Percentiles rank a stretch among this genome's conserved stretches.
Evolutionary conservation across 1,139 yeast species (phyloP).

Genomic region (Yamadazyma spencermartinsiae): DNA sequence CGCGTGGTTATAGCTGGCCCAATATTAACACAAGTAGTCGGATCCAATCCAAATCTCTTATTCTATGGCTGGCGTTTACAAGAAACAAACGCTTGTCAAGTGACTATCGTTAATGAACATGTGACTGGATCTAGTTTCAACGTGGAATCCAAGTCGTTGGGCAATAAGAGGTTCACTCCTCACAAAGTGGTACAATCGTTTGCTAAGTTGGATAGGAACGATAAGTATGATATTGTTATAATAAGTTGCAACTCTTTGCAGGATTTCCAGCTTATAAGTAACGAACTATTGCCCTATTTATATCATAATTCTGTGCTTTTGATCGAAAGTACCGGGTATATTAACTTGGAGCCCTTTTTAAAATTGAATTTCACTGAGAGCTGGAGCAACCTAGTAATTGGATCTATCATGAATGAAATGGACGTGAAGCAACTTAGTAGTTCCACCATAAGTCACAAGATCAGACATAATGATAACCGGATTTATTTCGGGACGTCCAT

Average conservation of each 20-base stretch:
- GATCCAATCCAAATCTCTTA: conserved; percentile 49
- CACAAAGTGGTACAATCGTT: conserved; percentile 19
- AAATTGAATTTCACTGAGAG: conserved; percentile 30
- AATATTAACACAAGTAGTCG: conserved; percentile 25
- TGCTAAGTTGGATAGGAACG: conserved; percentile 16
- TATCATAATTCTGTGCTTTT: conserved; percentile 48
- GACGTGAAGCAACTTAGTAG: conserved; percentile 50
- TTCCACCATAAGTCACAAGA: conserved; percentile 27
- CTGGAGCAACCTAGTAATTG: conserved; percentile 37
- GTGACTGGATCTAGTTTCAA: conserved; percentile 17
- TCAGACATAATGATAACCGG: conserved; percentile 36
- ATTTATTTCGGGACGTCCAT: conserved; percentile 41
- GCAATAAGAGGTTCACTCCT: conserved; percentile 24
- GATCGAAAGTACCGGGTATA: conserved; percentile 69
- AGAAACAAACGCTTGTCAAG: conserved; percentile 34
- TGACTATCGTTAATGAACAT: conserved; percentile 34
- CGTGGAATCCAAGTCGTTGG: conserved; percentile 22
- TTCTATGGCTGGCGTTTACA: conserved; percentile 53
- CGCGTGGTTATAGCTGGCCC: too few species aligned
- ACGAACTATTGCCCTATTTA: conserved; percentile 27
- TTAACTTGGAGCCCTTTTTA: conserved; percentile 70
- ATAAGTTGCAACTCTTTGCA: conserved; percentile 42
- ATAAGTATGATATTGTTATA: conserved; percentile 36
- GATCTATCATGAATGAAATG: conserved; percentile 65
- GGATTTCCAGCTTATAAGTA: conserved; percentile 37